Percentiles rank a stretch among this genome's conserved stretches.
phyloP scores from a whole-genome alignment of 2,329 filamentous ascomycete species.

The Chalaropsis ovoidea region DNA sequence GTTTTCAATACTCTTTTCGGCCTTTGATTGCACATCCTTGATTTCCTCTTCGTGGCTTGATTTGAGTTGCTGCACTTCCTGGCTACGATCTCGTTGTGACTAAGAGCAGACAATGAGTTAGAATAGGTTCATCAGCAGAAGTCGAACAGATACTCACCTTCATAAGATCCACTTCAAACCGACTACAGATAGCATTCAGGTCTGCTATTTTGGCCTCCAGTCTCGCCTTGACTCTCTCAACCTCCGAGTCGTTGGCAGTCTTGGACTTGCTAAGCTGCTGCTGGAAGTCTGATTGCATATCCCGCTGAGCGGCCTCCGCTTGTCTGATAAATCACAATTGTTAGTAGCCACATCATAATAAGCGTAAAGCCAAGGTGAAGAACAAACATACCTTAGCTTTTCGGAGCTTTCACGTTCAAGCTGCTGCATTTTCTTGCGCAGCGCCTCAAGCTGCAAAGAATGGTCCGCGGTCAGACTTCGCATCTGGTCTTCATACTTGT shows the following conservation, averaged over 20 bases:
- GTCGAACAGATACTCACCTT: slow-evolving; percentile 38
- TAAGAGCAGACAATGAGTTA: slow-evolving; percentile 31
- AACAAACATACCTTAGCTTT: slow-evolving; percentile 22
- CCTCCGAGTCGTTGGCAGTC: slow-evolving; percentile 42
- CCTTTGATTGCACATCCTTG: slow-evolving; percentile 7
- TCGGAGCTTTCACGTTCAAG: slow-evolving; percentile 25
- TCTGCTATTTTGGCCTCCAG: slow-evolving; percentile 54
- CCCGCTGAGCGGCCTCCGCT: slow-evolving; percentile 26
- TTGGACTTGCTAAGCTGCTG: slow-evolving; percentile 38
- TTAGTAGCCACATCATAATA: neutral
- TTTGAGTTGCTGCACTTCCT: slow-evolving; percentile 49
- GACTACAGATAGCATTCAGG: slow-evolving; percentile 49
- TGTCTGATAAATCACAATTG: slow-evolving; percentile 4
- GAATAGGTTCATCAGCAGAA: neutral
- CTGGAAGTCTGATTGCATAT: slow-evolving; percentile 29
- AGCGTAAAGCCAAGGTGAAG: neutral
- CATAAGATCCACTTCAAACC: slow-evolving; percentile 52
- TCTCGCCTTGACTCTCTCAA: slow-evolving; percentile 40
- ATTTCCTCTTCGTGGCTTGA: slow-evolving; percentile 30
- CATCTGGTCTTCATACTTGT: slow-evolving; percentile 18
- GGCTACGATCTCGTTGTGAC: slow-evolving; percentile 49
- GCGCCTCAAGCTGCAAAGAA: slow-evolving; percentile 10
- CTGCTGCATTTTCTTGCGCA: slow-evolving; percentile 29
- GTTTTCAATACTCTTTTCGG: slow-evolving; percentile 24
- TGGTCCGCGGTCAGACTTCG: slow-evolving; percentile 10